Evolutionary conservation across 805 yeast genomes (phyloP), one percentile per base, ranked within the genome.

Genomic region (Kluyveromyces lactis): DNA sequence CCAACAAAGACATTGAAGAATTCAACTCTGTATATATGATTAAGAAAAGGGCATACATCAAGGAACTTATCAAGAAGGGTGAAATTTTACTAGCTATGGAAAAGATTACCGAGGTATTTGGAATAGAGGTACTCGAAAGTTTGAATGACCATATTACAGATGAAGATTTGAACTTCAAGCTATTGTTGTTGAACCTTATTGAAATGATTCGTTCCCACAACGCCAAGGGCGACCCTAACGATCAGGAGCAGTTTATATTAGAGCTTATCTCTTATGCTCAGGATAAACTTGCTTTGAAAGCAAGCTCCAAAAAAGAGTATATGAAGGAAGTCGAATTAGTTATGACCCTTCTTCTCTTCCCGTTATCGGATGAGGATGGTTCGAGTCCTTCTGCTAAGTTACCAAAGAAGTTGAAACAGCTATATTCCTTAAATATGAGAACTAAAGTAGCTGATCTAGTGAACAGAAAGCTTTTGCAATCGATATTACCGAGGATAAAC

Each of bases 301-400:
- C 79, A 1, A 68, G 81, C 2, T 69, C 72, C 37, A 78, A 79
- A 34, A 65, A 65, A 46, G 66, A 66, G 41, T 75, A 81, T 43
- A 68, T 86, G 60, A 73, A 74, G 40, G 90, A 85, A 47, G 62
- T 87, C 44, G 95, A 89, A 55, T 66, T 79, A 32, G 79, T 94
- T 2, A 84, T 87, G 92, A 86, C 95, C 17, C 66, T 87, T 43
- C 62, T 87, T 27, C 75, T 77, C 28, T 72, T 71, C 45, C 71
- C 75, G 1, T 54, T 55, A 16, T 26, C 29, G 10, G 19, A 34
- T 7, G 27, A 32, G 17, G 30, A 11, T 15, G 30, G n/a, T 7
- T 7, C 7, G 6, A 30, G 6, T 19, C n/a, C 30, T 8, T 19
- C 42, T 19, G 18, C 39, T 2, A 8, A 13, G 2, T 53, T 80